Base-by-base conservation (phyloP, 805 yeast species). In the Saturnispora serradocipensis region DNA sequence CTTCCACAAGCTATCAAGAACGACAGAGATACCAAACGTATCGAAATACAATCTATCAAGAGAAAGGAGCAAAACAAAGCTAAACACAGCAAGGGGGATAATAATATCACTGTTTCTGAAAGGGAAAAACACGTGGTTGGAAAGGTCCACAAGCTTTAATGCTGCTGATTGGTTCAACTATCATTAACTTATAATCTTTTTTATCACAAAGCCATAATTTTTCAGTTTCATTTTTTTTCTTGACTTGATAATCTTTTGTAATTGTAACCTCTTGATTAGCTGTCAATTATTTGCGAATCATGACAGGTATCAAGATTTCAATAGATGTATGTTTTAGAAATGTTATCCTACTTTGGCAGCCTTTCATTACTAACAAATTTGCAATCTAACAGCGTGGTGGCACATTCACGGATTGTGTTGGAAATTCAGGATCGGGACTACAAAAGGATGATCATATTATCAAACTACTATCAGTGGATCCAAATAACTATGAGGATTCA, bases 61-160 rank as follows among this genome's bases (percentile, higher is more conserved):
- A 79, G 85, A 61, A 82, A 89, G 63, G 95, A 88, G 65, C 83
- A 78, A 52, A 93, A 93, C 63, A 84, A 83, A 59, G 81, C 95
- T 63, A 79, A 83, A 62, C 88, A 88, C 62, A 79, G 85, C 58
- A 87, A 81, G 67, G 75, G 77, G 49, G 81, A 83, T 11, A 63
- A 78, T 38, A 75, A 73, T 59, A 81, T 82, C 11, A 76, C 73
- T 63, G 73, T 72, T 48, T 73, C 85, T 27, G 97, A 90, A 69
- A 80, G 96, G 60, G 82, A 82, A 63, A 88, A 86, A 71, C 98
- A 90, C 65, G 82, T 93, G 58, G 78, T 89, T 49, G 93, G 91
- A 8, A 79, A 84, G 38, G 93, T 87, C 6, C 79, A 83, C 59
- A 78, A 82, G 58, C 69, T 73, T 40, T 61, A 52, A 20, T 40